These are phyloP conservation scores for Pochonia chlamydosporia DNA, from an alignment of 2,329 filamentous ascomycete genomes.

Conservation along the genomic window DNA sequence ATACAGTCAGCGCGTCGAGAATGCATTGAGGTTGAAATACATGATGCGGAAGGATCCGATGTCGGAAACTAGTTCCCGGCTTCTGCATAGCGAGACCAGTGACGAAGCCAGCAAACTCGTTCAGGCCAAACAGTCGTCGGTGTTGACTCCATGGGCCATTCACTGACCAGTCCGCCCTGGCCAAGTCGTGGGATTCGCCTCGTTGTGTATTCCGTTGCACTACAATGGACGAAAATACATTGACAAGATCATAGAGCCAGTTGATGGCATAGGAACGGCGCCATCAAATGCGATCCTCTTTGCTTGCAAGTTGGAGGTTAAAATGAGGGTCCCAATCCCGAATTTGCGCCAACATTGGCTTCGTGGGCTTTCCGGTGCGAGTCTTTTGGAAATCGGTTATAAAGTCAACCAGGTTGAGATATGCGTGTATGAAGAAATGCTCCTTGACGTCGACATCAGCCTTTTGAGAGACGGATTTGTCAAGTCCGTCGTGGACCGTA, in stretches of 20 bases:
- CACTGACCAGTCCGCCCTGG: too few species aligned
- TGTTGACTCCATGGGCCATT: too few species aligned
- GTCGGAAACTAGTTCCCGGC: conserved; percentile 27
- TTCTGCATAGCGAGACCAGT: conserved; percentile 41
- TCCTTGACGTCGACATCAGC: conserved; percentile 39
- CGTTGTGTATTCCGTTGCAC: background rate
- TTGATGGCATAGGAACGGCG: conserved; percentile 43
- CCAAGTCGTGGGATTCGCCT: too few species aligned
- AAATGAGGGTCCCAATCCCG: conserved; percentile 35
- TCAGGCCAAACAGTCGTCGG: conserved; percentile 41
- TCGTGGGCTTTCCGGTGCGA: conserved; percentile 39
- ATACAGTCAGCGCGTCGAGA: conserved; percentile 39
- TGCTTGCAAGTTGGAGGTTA: conserved; percentile 29
- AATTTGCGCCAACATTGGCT: conserved; percentile 32
- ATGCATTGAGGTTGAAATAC: conserved; percentile 47
- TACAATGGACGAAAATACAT: conserved; percentile 31
- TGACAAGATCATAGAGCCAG: conserved; percentile 47
- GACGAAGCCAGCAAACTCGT: conserved; percentile 38
- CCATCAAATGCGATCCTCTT: conserved; percentile 36
- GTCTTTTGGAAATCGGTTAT: conserved; percentile 38
- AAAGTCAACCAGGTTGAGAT: conserved; percentile 37
- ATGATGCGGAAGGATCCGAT: conserved; percentile 37
- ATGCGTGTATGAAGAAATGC: conserved; percentile 35
- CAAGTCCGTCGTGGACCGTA: background rate
- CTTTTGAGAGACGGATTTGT: conserved; percentile 13